Evolutionary conservation across 495 filamentous ascomycete genomes (phyloP), one percentile per base, ranked within the genome.

Genomic region (Tuber melanosporum): DNA sequence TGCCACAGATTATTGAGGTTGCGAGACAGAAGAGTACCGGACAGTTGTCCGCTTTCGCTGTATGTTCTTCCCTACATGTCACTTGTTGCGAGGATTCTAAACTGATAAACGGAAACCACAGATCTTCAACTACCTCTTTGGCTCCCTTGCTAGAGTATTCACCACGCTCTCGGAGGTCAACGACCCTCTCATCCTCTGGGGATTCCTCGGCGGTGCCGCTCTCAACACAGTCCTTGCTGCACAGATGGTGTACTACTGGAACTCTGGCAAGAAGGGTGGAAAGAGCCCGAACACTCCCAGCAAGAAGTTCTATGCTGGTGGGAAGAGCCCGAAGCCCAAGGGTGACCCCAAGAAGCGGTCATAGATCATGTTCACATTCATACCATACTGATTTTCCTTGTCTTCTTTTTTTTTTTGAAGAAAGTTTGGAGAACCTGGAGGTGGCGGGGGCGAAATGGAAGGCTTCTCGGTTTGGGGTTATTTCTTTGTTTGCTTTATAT

Each of bases 231-330:
- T 99, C 74, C 86, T 98, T 75, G 95, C 93, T 5, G 85, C 86
- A 71, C 95, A 99, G 87, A 97, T 98, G 94, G 84, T 95, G 15
- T 97, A 94, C 85, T 98, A 98, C 86, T 99, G 95, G 95, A 97
- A 97, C 70, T 77, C 81, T 9, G 80, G 77, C 8, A 80, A 49
- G 43, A 78, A 78, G 73, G 44, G 41, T 14, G 36, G 26, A 26
- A 73, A 73, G 71, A 42, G 46, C 5, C 26, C 74, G 45, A 47
- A 43, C 45, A 39, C 47, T 7, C 76, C 70, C n/a, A 46, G n/a
- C 39, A 82, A 82, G 75, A 82, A 82, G 71, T 70, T 72, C 17
- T 82, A 77, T 41, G 70, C 66, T 47, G 44, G n/a, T 32, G 74
- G 74, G 12, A 71, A 47, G 69, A 75, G 74, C 70, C 17, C 71